These are phyloP conservation scores for Citropsis articulata DNA, from an alignment of 345 rosid genomes.

Conservation along the genomic window DNA sequence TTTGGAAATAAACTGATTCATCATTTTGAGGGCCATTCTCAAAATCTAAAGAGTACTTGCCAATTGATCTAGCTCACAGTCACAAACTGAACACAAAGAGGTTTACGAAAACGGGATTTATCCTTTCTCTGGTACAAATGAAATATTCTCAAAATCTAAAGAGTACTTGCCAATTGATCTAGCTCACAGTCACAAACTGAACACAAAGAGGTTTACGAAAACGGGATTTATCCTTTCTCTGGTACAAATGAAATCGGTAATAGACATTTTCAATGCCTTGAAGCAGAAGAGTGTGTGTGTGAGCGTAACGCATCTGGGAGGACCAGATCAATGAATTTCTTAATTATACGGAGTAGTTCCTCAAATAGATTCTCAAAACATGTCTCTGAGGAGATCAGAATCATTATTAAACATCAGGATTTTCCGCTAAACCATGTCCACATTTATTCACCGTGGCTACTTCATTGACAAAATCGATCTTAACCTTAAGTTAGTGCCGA, in stretches of 20 bases:
- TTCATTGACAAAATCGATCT: background rate
- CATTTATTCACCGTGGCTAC: background rate
- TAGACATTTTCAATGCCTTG: background rate
- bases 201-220: background rate
- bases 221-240: background rate
- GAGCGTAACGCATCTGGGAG: background rate
- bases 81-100: background rate
- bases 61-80: background rate
- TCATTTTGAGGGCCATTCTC: background rate
- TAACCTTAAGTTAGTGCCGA: background rate
- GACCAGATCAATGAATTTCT: background rate
- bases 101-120: background rate
- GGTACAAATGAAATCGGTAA: background rate
- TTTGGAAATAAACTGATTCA: no score
- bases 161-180: background rate
- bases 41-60: background rate
- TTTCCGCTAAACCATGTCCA: no score
- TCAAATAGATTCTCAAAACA: background rate
- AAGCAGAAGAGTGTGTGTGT: background rate
- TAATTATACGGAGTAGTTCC: background rate
- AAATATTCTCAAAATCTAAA: background rate
- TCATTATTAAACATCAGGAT: background rate
- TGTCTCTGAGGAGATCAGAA: background rate
- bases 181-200: background rate
- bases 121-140: background rate